Evolutionary conservation across 352 stramenopile species (phyloP), one percentile per base, ranked within the genome.

Genomic region (Globisporangium middletonii): DNA sequence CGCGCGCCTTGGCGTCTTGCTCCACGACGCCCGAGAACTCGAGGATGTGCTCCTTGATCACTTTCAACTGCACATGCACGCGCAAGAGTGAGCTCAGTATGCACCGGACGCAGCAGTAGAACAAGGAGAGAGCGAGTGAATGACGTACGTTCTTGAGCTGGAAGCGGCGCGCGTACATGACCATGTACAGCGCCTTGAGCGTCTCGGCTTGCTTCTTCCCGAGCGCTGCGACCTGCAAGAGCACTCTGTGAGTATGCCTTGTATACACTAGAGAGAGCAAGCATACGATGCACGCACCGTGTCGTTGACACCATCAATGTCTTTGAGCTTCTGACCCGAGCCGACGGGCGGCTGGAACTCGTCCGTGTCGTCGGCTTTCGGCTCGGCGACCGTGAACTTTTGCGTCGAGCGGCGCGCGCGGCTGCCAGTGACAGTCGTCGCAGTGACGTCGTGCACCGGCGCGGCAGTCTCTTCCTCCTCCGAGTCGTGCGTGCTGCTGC

Each of bases 1-100:
- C 77, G 19, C 73, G 83, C 9, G 70, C 76, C 73, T 88, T 89
- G 13, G 86, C 71, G 61, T 86, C 75, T 38, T 82, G 73, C 30
- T 90, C 72, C 4, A 59, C 57, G 50, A 77, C 71, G 46, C 83
- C 83, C 15, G 80, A 84, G 63, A 91, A 93, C 33, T 89, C 79
- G 43, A 93, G 66, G 53, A 93, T 76, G 43, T 93, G 80, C 57
- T 91, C 75, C 67, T 91, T 93, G 53, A 90, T 89, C 28, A 72
- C 54, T 65, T 86, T 87, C 52, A 90, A 62, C 83, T 93, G 65
- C n/a, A 45, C 0, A 5, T 9, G 23, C 35, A 48, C 30, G 18
- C 16, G 30, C 27, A 13, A 5, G 15, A 9, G 4, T 28, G 0
- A 51, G 19, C 33, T 38, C 33, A 13, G 12, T 38, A 38, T 12